Percentiles rank a stretch among this genome's conserved stretches.
Conservation (phyloP, 331 rosid genomes). For the Malus hybrid region DNA sequence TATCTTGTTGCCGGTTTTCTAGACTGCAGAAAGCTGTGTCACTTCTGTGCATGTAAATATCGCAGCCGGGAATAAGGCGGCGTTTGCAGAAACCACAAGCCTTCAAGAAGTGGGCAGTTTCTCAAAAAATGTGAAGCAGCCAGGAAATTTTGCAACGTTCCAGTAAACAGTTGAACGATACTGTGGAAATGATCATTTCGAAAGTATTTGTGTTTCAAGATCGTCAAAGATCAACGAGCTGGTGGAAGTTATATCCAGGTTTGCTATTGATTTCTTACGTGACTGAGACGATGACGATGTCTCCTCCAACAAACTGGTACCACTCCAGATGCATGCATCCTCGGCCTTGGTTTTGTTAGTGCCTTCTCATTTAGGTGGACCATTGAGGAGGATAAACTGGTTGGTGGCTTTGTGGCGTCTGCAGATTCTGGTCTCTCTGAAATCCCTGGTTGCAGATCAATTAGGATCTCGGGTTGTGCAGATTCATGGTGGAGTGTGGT, state of each 20-base stretch:
- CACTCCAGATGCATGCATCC: conserved; percentile 17
- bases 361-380: conserved; percentile 18
- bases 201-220: conserved; percentile 40
- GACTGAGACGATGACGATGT: conserved; percentile 38
- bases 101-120: too few species aligned
- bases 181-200: conserved; percentile 33
- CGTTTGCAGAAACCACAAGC: too few species aligned
- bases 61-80: too few species aligned
- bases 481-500: too few species aligned
- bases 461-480: too few species aligned
- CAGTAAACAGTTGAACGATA: background rate
- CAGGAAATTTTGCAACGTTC: background rate
- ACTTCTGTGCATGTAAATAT: too few species aligned
- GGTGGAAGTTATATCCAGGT: conserved; percentile 19
- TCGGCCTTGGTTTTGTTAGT: conserved; percentile 51
- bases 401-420: too few species aligned
- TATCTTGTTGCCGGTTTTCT: background rate
- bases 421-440: too few species aligned
- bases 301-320: conserved; percentile 16
- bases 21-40: too few species aligned
- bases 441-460: too few species aligned
- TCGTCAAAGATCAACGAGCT: conserved; percentile 23
- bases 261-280: conserved; percentile 6
- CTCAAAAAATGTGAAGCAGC: background rate
- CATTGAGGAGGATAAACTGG: too few species aligned